Conservation (phyloP, 208 protist species). For the Lotmaria passim region DNA sequence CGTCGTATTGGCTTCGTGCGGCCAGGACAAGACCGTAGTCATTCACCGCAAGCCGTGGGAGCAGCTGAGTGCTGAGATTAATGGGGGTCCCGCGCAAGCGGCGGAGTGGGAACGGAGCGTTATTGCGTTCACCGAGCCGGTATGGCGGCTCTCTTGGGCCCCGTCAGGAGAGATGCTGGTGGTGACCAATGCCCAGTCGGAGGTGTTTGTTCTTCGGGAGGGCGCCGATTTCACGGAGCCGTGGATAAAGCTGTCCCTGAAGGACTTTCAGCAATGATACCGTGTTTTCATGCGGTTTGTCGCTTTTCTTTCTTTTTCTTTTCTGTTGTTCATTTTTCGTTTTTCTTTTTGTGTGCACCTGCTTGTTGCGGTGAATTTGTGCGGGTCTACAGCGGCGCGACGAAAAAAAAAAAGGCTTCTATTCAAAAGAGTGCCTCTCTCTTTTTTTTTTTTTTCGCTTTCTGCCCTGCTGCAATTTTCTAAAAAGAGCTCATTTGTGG, state of each 20-base stretch:
- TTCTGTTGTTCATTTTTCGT: background rate
- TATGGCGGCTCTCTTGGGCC: constrained; percentile 85
- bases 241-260: constrained; percentile 75
- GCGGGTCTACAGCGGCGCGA: no score
- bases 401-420: no score
- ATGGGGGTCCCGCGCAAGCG: constrained; percentile 24
- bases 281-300: constrained; percentile 2
- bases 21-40: constrained; percentile 75
- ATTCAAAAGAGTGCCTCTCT: no score
- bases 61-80: constrained; percentile 40
- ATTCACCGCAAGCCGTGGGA: constrained; percentile 84
- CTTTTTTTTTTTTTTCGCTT: no score
- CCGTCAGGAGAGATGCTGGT: constrained; percentile 75
- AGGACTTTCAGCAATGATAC: constrained; percentile 61
- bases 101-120: constrained; percentile 72
- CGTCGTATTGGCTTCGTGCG: constrained; percentile 68
- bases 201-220: constrained; percentile 75
- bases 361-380: no score
- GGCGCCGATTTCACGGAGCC: constrained; percentile 76
- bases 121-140: constrained; percentile 65
- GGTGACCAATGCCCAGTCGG: constrained; percentile 70
- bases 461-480: no score
- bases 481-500: no score
- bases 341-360: no score
- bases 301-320: constrained; percentile 12